These are phyloP conservation scores for California macrophylla DNA, from an alignment of 441 rosid species.

Conservation along the genomic window DNA sequence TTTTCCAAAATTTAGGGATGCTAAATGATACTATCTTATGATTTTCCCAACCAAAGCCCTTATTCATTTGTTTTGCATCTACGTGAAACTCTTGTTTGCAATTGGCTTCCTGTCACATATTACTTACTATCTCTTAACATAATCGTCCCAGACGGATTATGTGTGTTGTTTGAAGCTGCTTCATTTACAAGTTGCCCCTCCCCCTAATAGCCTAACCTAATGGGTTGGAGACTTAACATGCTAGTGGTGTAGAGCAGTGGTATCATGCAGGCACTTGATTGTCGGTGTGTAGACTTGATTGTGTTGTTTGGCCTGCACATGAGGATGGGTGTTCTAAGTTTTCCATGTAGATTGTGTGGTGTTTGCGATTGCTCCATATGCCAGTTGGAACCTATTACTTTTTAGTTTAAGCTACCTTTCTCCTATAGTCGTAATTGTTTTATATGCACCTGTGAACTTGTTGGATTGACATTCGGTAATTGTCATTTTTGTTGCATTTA, in stretches of 20 bases:
- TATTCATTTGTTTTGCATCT: not conserved
- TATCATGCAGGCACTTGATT: not conserved
- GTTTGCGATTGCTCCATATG: conserved; percentile 6
- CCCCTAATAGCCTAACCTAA: not conserved
- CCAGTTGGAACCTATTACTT: not conserved
- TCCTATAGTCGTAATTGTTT: not conserved
- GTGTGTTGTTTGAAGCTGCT: not conserved
- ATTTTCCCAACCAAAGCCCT: not conserved
- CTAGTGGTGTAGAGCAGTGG: not conserved
- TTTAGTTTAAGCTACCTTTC: not conserved
- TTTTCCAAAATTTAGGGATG: not conserved
- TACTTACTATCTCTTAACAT: not conserved
- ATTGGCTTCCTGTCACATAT: not conserved
- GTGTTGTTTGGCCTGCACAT: not conserved
- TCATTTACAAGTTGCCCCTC: not conserved
- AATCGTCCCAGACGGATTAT: conserved; percentile 1
- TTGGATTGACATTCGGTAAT: conserved; percentile 1
- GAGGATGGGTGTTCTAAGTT: not conserved
- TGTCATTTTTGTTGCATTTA: conserved; percentile 15
- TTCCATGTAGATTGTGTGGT: not conserved
- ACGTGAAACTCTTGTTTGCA: not conserved
- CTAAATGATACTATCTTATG: not conserved
- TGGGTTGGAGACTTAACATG: conserved; percentile 1
- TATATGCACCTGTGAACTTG: not conserved
- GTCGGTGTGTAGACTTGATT: not conserved